Base-by-base conservation (phyloP, 1,284 basidiomycete genomes). In the Golubevia sp. region DNA sequence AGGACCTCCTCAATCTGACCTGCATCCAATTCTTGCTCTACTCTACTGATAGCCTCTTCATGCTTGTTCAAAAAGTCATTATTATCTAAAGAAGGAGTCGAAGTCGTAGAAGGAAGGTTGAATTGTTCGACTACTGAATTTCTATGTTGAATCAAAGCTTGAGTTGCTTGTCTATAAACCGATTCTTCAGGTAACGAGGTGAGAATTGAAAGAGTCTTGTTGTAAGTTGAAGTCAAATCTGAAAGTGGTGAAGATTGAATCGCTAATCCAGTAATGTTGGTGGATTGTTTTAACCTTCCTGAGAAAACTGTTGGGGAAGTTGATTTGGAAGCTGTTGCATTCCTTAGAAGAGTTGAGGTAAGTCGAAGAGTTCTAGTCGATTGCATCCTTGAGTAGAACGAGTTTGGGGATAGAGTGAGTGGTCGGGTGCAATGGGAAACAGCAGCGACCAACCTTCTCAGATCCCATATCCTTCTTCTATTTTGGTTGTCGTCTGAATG, bases 1-100 rank as follows among this genome's bases (percentile, higher is more conserved):
- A 83, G 27, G 6, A 81, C 71, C 64, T 83, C 79, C 61, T 83
- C 80, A 48, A 77, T 60, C 56, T 71, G 61, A 23, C 78, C 77
- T 2, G 58, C 58, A 27, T 83, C 77, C 51, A 83, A 50, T 59
- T 72, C 49, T 5, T 55, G 20, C 58, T 79, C 77, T 8, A 76
- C 66, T 18, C 64, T 8, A 20, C 65, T 38, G 55, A 76, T 77
- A n/a, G 70, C 25, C 15, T 53, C 48, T 50, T 79, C 76, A 6
- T 71, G 56, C 25, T 68, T 55, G 15, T 73, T 67, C 13, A 68
- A 58, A 30, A 64, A 25, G 18, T 55, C 27, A 26, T 54, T 55
- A 23, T 11, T 52, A 34, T 71, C 60, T 18, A 44, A 44, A 44
- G 38, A 44, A 44, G 38, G 38, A 44, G 38, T 44, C 11, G 38